Conservation (phyloP, 495 filamentous ascomycete species). For the Trichoderma gamsii region DNA sequence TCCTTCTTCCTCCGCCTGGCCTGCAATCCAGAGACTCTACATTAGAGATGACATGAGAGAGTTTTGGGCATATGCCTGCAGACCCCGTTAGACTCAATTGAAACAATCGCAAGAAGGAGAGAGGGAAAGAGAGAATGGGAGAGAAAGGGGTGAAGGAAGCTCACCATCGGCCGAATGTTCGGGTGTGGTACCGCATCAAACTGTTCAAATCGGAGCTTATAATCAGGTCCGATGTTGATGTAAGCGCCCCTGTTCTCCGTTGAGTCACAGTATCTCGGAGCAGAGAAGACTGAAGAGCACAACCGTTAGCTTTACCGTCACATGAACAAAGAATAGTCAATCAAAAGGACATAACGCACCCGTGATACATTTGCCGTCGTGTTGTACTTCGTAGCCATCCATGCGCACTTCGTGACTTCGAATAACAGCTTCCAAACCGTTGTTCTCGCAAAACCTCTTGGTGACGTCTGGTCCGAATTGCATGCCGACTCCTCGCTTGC, state of each 20-base stretch:
- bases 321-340: neutral
- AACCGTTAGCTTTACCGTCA: conserved; percentile 16
- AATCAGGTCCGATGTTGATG: conserved; percentile 91
- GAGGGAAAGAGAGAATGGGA: neutral
- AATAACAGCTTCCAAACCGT: conserved; percentile 90
- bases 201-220: conserved; percentile 82
- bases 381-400: conserved; percentile 96
- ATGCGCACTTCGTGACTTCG: conserved; percentile 96
- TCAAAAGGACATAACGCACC: conserved; percentile 37
- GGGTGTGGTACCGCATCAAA: conserved; percentile 97
- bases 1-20: neutral
- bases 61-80: conserved; percentile 73
- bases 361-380: conserved; percentile 95
- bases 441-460: conserved; percentile 92
- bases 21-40: conserved; percentile 22
- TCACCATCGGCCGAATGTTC: conserved; percentile 88
- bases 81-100: neutral
- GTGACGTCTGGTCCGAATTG: conserved; percentile 97
- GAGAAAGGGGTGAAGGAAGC: conserved; percentile 20
- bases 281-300: conserved; percentile 73
- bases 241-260: conserved; percentile 98
- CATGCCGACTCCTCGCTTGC: conserved; percentile 93
- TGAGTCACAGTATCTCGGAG: conserved; percentile 93
- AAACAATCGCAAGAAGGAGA: neutral
- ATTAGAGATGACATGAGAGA: conserved; percentile 60